Evolutionary conservation across 805 yeast genomes (phyloP).

Genomic region (Torulaspora maleeae): DNA sequence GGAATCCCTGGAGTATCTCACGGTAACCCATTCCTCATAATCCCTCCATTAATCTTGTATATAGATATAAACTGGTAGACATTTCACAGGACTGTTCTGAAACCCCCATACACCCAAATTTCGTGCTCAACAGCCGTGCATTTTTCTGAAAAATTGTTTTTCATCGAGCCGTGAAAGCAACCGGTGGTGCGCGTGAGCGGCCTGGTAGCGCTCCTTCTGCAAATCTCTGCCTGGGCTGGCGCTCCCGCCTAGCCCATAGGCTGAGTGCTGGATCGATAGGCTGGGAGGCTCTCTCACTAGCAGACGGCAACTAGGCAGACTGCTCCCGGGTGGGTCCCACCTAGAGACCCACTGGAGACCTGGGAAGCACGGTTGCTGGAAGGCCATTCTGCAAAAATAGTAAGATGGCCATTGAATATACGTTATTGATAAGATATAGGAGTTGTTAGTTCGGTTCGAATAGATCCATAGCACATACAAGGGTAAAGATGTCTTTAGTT

Average conservation of each 20-base stretch:
- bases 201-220: not conserved
- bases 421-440: not conserved
- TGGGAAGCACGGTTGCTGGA: too few species aligned
- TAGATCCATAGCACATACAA: conserved; percentile 17
- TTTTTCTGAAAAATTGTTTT: not conserved
- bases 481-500: conserved; percentile 82
- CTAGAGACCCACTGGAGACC: not conserved
- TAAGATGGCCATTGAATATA: not conserved
- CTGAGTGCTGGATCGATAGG: not conserved
- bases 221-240: too few species aligned
- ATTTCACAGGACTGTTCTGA: conserved; percentile 5
- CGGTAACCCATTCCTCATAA: conserved; percentile 24
- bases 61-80: not conserved
- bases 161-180: not conserved
- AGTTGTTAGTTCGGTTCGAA: conserved; percentile 1
- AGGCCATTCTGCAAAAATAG: not conserved
- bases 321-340: too few species aligned
- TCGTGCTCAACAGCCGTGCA: not conserved
- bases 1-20: conserved; percentile 63
- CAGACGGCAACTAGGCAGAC: not conserved
- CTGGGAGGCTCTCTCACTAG: not conserved
- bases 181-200: not conserved
- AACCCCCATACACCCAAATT: conserved; percentile 3
- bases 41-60: not conserved
- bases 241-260: not conserved